Evolutionary conservation across 768 basidiomycete genomes (phyloP).

Genomic region (Mycena rosella): DNA sequence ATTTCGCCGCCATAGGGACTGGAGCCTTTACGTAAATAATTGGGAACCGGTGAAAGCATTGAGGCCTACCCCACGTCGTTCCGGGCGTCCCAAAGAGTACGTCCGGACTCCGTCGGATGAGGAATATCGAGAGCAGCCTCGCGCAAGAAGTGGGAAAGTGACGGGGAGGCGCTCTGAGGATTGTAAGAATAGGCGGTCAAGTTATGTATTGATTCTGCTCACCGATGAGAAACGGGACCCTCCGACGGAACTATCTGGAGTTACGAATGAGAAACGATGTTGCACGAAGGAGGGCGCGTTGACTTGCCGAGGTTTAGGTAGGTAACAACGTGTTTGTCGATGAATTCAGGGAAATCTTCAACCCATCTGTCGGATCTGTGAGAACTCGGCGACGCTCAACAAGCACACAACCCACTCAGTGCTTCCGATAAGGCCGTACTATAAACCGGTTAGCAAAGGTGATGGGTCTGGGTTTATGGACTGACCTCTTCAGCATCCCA

Average conservation of each 20-base stretch:
- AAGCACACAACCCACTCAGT: slow-evolving; percentile 63
- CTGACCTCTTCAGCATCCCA: slow-evolving; percentile 69
- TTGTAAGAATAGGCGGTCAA: neutral
- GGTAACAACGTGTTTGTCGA: slow-evolving; percentile 82
- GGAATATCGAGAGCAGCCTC: slow-evolving; percentile 76
- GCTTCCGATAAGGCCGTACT: slow-evolving; percentile 82
- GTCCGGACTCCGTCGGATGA: slow-evolving; percentile 75
- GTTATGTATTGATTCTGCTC: neutral
- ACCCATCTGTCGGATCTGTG: slow-evolving; percentile 64
- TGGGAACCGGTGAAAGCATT: neutral
- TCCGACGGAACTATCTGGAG: slow-evolving; percentile 68
- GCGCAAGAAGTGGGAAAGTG: slow-evolving; percentile 82
- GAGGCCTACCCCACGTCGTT: slow-evolving; percentile 58
- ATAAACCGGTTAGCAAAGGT: slow-evolving; percentile 3
- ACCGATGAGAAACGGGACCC: slow-evolving; percentile 68
- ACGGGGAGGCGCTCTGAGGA: slow-evolving; percentile 72
- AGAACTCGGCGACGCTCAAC: neutral
- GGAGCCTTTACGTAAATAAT: neutral
- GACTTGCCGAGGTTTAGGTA: slow-evolving; percentile 80
- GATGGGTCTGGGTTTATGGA: neutral
- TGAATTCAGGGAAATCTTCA: slow-evolving; percentile 90
- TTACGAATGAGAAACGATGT: slow-evolving; percentile 12
- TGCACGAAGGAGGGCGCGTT: slow-evolving; percentile 2
- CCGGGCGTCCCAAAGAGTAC: slow-evolving; percentile 85
- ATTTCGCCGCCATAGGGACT: slow-evolving; percentile 57